phyloP scores from a whole-genome alignment of 2,329 filamentous ascomycete species.

The Colletotrichum sp. region DNA sequence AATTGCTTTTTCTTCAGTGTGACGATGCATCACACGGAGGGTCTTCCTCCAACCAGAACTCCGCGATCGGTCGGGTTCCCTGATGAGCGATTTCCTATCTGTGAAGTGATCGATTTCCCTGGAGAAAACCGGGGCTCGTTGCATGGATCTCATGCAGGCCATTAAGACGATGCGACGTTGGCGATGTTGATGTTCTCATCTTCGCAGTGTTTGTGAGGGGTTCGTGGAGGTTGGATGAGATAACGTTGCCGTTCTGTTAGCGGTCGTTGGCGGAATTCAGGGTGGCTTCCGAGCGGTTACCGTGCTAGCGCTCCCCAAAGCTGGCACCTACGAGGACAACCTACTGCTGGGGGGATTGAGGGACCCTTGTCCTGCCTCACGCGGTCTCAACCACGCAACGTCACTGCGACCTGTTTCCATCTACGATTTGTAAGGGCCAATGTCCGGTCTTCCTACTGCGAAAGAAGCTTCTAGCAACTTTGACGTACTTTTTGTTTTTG shows the following conservation, averaged over 20 bases:
- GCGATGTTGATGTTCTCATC: not conserved
- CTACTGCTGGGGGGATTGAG: not conserved
- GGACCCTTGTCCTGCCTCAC: not conserved
- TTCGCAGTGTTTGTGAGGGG: not conserved
- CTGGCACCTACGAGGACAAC: not conserved
- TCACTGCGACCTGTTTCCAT: not conserved
- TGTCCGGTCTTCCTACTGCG: fast-evolving
- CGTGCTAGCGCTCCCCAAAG: not conserved
- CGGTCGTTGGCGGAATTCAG: not conserved
- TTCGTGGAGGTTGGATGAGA: not conserved
- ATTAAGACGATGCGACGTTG: not conserved
- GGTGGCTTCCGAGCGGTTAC: not conserved
- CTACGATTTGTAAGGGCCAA: not conserved
- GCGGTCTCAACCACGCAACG: not conserved
- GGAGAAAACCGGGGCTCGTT: not conserved
- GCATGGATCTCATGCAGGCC: not conserved
- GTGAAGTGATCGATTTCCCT: not conserved
- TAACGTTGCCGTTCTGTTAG: not conserved
- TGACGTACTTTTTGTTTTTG: not conserved
- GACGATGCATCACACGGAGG: not conserved
- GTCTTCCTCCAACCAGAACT: not conserved
- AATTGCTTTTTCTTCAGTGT: not conserved
- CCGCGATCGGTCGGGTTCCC: not conserved
- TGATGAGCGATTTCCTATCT: not conserved
- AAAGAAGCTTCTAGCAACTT: not conserved